Percentiles rank a stretch among this genome's conserved stretches.
These are phyloP conservation scores for Seminavis robusta DNA, from an alignment of 108 stramenopile genomes.

Conservation along the genomic window DNA sequence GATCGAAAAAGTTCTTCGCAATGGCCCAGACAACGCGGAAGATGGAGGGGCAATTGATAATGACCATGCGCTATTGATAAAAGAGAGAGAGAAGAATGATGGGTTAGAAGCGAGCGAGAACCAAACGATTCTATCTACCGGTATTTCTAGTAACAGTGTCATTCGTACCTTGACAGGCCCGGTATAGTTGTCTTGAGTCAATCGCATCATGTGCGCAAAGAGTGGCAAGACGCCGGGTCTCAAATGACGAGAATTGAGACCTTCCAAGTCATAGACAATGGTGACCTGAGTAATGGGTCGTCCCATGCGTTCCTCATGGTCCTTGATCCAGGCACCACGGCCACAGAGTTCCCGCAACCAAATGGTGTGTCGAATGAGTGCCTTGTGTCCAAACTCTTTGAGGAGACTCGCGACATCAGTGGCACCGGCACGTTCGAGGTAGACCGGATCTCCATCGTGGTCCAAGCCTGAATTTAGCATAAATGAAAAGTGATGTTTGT, in stretches of 20 bases:
- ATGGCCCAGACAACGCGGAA: conserved; percentile 13
- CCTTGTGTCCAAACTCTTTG: conserved; percentile 8
- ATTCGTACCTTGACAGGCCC: conserved; percentile 7
- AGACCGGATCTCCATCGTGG: conserved; percentile 19
- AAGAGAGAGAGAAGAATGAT: too few relatives aligned
- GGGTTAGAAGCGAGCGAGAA: too few relatives aligned
- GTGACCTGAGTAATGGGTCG: neutral
- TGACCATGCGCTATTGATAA: too few relatives aligned
- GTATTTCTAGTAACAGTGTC: too few relatives aligned
- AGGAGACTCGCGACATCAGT: conserved; percentile 7
- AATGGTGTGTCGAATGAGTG: conserved; percentile 17
- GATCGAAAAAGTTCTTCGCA: conserved; percentile 15
- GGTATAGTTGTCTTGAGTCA: conserved; percentile 21
- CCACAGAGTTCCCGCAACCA: conserved; percentile 10
- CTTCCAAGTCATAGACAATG: conserved; percentile 11
- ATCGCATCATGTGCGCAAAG: conserved; percentile 5
- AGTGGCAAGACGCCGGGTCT: neutral
- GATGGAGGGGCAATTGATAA: conserved; percentile 1
- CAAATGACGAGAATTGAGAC: conserved; percentile 3
- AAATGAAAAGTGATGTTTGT: too few relatives aligned
- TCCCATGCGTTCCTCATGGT: neutral
- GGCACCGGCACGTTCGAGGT: conserved; percentile 7
- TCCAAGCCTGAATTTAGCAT: too few relatives aligned
- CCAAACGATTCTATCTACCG: too few relatives aligned
- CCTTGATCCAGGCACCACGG: conserved; percentile 1